These are phyloP conservation scores for Amniculicola lignicola DNA, from an alignment of 495 filamentous ascomycete species.

Conservation along the genomic window DNA sequence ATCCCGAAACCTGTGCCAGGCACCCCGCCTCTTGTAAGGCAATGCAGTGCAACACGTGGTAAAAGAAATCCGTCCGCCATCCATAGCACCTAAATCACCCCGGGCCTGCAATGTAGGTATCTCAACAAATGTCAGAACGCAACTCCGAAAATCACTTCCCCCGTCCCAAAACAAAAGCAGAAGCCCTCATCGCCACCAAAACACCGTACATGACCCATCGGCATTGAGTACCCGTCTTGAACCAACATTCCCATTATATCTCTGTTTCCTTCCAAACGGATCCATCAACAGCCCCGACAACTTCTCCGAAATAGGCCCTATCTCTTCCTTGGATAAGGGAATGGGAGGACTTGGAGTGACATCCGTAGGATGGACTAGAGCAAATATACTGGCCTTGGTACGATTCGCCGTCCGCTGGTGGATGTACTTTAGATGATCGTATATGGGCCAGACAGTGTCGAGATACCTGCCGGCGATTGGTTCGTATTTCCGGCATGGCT, in stretches of 20 bases:
- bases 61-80: too few relatives aligned
- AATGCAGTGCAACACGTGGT: too few relatives aligned
- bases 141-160: too few relatives aligned
- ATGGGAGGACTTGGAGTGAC: slow-evolving; percentile 19
- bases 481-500: slow-evolving; percentile 21
- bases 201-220: slow-evolving; percentile 25
- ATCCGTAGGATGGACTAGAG: slow-evolving; percentile 20
- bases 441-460: slow-evolving; percentile 24
- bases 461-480: slow-evolving; percentile 23
- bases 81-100: too few relatives aligned
- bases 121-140: too few relatives aligned
- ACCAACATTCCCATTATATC: neutral
- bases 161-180: too few relatives aligned
- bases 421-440: slow-evolving; percentile 22
- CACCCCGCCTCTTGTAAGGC: too few relatives aligned
- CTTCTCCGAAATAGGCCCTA: slow-evolving; percentile 25
- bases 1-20: too few relatives aligned
- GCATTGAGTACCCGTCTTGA: slow-evolving; percentile 20
- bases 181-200: slow-evolving; percentile 29
- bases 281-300: slow-evolving; percentile 23
- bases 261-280: slow-evolving; percentile 30
- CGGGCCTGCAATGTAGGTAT: too few relatives aligned
- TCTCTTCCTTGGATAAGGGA: slow-evolving; percentile 22
- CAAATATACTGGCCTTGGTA: slow-evolving; percentile 30
- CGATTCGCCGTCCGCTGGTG: slow-evolving; percentile 18